Evolutionary conservation across 2,329 filamentous ascomycete genomes (phyloP).

Genomic region (Pseudogymnoascus sp.): DNA sequence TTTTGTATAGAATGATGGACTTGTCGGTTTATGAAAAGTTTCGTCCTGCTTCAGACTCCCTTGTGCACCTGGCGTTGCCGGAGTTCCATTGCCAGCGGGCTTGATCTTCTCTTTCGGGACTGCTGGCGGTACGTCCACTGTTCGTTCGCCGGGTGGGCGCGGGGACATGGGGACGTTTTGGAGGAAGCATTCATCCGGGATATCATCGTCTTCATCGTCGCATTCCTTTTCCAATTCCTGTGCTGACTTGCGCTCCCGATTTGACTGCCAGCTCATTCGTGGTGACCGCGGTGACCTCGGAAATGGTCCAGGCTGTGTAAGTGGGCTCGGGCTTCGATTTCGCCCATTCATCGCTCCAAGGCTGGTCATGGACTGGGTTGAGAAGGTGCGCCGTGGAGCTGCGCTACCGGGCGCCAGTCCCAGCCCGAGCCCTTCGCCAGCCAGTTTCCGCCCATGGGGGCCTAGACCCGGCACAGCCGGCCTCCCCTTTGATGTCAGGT

Average conservation of each 20-base stretch:
- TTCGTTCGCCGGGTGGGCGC: slow-evolving; percentile 51
- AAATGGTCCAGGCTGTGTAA: slow-evolving; percentile 16
- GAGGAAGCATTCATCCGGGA: slow-evolving; percentile 71
- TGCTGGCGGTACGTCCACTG: slow-evolving; percentile 48
- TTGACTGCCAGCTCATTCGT: slow-evolving; percentile 68
- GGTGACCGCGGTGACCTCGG: slow-evolving; percentile 31
- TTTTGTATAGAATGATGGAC: slow-evolving; percentile 12
- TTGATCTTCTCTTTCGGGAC: slow-evolving; percentile 26
- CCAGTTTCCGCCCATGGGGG: slow-evolving; percentile 24
- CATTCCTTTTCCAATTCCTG: slow-evolving; percentile 70
- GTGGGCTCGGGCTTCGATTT: slow-evolving; percentile 29
- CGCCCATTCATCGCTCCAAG: slow-evolving; percentile 20
- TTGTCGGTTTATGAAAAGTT: not conserved
- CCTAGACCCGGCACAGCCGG: slow-evolving; percentile 23
- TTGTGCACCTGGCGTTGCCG: slow-evolving; percentile 51
- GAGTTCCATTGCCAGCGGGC: slow-evolving; percentile 54
- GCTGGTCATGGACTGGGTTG: slow-evolving; percentile 4
- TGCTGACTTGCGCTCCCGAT: slow-evolving; percentile 57
- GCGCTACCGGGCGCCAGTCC: slow-evolving; percentile 24
- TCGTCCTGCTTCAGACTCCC: slow-evolving; percentile 52
- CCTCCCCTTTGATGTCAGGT: slow-evolving; percentile 26
- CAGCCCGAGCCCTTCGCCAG: slow-evolving; percentile 23
- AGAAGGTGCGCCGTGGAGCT: not conserved
- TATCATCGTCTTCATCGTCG: slow-evolving; percentile 70
- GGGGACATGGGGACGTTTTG: slow-evolving; percentile 81